These are phyloP conservation scores for Alternaria sp. DNA, from an alignment of 2,329 filamentous ascomycete species.

Conservation along the genomic window DNA sequence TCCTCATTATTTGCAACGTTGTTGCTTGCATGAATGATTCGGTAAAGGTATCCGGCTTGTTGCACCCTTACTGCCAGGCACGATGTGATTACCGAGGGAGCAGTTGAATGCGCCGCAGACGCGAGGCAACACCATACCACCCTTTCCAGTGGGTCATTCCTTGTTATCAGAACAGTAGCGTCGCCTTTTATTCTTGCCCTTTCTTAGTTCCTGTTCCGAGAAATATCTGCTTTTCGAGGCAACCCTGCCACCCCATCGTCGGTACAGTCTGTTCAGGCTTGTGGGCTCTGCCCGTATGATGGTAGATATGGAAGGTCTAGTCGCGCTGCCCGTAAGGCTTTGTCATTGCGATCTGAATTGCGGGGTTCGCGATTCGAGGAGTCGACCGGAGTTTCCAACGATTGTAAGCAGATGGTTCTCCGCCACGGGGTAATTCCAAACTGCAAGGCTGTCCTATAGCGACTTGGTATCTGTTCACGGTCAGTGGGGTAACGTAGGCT, in stretches of 20 bases:
- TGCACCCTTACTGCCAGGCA: not conserved
- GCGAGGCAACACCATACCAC: not conserved
- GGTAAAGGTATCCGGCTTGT: not conserved
- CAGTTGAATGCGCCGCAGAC: not conserved
- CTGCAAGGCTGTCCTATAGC: not conserved
- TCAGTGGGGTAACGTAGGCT: not conserved
- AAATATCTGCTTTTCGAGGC: not conserved
- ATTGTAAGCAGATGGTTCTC: not conserved
- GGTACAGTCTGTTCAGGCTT: not conserved
- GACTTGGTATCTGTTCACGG: not conserved
- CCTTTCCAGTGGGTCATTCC: not conserved
- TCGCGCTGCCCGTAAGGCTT: not conserved
- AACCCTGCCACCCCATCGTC: not conserved
- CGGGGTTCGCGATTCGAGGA: not conserved
- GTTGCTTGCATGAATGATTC: not conserved
- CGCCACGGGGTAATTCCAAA: slow-evolving; percentile 4
- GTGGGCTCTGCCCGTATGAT: not conserved
- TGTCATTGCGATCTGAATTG: not conserved
- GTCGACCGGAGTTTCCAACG: not conserved
- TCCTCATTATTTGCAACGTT: not conserved
- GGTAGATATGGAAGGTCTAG: not conserved
- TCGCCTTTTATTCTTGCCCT: not conserved
- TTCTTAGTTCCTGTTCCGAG: not conserved
- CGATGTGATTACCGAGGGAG: not conserved
- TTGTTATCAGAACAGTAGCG: too few species aligned